phyloP scores from a whole-genome alignment of 306 rosid species.

The Gleditsia sinensis region DNA sequence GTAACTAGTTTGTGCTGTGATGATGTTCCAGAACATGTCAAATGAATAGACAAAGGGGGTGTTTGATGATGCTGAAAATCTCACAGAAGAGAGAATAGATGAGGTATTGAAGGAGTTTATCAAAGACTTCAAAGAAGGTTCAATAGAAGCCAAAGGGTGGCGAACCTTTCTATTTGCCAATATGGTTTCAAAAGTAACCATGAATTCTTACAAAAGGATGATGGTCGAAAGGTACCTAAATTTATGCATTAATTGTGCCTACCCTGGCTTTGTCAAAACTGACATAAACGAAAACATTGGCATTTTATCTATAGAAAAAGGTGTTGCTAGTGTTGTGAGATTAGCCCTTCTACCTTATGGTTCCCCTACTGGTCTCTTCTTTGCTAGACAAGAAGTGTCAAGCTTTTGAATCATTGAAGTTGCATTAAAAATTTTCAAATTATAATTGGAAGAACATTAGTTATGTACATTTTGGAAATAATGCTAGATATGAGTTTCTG shows the following conservation, averaged over 20 bases:
- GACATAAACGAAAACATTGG: conserved; percentile 39
- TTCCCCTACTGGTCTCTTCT: conserved; percentile 38
- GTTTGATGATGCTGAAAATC: conserved; percentile 29
- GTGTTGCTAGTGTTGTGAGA: conserved; percentile 27
- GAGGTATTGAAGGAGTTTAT: conserved; percentile 36
- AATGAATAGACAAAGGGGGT: conserved; percentile 32
- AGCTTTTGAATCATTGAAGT: conserved; percentile 22
- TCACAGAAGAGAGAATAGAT: conserved; percentile 46
- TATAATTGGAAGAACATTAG: conserved; percentile 78
- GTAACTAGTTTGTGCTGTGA: conserved; percentile 25
- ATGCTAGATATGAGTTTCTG: conserved; percentile 21
- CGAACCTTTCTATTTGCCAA: conserved; percentile 31
- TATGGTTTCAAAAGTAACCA: conserved; percentile 41
- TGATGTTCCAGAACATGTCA: conserved; percentile 27
- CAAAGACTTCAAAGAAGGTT: conserved; percentile 38
- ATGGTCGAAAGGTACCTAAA: conserved; percentile 35
- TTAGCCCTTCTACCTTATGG: conserved; percentile 35
- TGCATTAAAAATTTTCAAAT: background rate
- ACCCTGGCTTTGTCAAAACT: conserved; percentile 47
- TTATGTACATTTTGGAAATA: conserved; percentile 40
- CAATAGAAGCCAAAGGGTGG: conserved; percentile 38
- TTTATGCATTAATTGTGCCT: conserved; percentile 33
- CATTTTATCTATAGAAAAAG: conserved; percentile 39
- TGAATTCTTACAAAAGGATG: conserved; percentile 43
- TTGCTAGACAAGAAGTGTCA: conserved; percentile 6